Evolutionary conservation across 352 stramenopile species (phyloP).

Genomic region (Thalassiosira exigua): DNA sequence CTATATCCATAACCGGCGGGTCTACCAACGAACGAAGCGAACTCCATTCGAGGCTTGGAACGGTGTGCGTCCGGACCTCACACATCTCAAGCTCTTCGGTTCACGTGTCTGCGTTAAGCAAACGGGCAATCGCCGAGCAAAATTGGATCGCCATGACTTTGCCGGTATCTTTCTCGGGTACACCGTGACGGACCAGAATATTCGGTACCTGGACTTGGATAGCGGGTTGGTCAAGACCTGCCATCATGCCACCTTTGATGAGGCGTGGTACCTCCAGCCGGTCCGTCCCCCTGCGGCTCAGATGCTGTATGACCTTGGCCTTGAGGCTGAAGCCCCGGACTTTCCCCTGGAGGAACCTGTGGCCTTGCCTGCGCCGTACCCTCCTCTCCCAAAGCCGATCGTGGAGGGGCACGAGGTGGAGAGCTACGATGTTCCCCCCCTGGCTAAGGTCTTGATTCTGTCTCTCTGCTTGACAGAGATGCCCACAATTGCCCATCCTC

Average conservation of each 20-base stretch:
- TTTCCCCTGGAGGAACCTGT: too few species aligned
- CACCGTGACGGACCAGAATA: constrained; percentile 33
- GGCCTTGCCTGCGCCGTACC: background rate
- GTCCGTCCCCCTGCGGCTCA: constrained; percentile 18
- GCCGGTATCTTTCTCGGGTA: constrained; percentile 62
- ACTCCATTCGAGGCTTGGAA: constrained; percentile 45
- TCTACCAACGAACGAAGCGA: constrained; percentile 1
- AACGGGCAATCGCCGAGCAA: constrained; percentile 8
- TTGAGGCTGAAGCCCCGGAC: constrained; percentile 7
- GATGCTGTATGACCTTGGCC: constrained; percentile 31
- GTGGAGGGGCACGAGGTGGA: too few species aligned
- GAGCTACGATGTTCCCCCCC: too few species aligned
- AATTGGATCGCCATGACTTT: constrained; percentile 41
- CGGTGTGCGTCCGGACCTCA: constrained; percentile 29
- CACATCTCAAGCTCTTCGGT: constrained; percentile 33
- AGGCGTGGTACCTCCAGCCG: constrained; percentile 44
- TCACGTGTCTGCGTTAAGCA: constrained; percentile 36
- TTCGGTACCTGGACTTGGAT: too few species aligned
- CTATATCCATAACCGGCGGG: constrained; percentile 25
- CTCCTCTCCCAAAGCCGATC: too few species aligned
- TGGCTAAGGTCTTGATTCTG: too few species aligned
- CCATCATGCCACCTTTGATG: constrained; percentile 39
- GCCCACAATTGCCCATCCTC: too few species aligned
- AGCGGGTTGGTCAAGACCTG: constrained; percentile 12
- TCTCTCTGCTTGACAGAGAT: too few species aligned